These are phyloP conservation scores for Liriodendron chinense DNA, from an alignment of 164 flowering plant genomes.

Conservation along the genomic window DNA sequence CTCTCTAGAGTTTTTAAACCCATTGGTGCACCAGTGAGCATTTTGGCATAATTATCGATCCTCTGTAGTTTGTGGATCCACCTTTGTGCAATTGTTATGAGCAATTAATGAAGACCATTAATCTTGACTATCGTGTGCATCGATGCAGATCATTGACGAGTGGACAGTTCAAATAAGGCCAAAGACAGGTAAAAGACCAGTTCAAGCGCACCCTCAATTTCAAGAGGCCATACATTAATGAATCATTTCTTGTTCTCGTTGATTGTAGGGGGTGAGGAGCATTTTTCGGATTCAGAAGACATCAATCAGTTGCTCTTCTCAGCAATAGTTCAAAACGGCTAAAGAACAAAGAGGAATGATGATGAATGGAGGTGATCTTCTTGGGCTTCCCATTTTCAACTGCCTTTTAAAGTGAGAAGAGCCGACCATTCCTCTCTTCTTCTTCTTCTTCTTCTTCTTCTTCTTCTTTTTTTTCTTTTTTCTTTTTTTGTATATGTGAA, in stretches of 20 bases:
- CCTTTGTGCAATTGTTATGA: neutral
- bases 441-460: no score
- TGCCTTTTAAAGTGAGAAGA: constrained; percentile 31
- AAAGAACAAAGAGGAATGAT: neutral
- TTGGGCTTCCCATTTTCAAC: constrained; percentile 19
- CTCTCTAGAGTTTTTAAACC: neutral
- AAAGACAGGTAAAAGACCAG: constrained; percentile 41
- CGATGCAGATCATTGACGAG: constrained; percentile 69
- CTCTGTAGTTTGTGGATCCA: neutral
- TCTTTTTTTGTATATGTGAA: no score
- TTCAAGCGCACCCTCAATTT: neutral
- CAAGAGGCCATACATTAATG: neutral
- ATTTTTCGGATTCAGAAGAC: constrained; percentile 46
- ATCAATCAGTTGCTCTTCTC: constrained; percentile 73
- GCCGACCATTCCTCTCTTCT: constrained; percentile 78
- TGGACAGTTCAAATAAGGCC: constrained; percentile 76
- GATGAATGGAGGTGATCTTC: neutral
- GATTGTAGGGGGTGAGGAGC: constrained; percentile 41
- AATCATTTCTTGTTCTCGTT: neutral
- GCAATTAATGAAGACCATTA: neutral
- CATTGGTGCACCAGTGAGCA: neutral
- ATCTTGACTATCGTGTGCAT: neutral
- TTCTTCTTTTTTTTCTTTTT: no score
- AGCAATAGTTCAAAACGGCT: constrained; percentile 46
- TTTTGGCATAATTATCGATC: neutral